phyloP scores from a whole-genome alignment of 352 stramenopile species.

The Elongisporangium anandrum region DNA sequence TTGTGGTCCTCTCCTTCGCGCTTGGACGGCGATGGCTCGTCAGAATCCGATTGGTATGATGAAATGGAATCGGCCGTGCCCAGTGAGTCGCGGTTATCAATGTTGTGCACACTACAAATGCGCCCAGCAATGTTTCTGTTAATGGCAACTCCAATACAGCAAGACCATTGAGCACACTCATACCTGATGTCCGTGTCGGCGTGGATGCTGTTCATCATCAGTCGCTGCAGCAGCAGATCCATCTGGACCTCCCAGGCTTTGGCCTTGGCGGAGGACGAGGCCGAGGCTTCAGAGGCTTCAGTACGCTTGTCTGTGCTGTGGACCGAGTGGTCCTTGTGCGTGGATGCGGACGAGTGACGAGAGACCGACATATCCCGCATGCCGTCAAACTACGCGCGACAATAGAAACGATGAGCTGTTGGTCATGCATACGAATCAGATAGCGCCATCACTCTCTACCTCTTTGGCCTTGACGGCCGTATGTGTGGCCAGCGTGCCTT shows the following conservation, averaged over 20 bases:
- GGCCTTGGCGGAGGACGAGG: slow-evolving; percentile 16
- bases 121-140: too few species aligned
- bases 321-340: not conserved
- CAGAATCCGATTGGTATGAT: slow-evolving; percentile 36
- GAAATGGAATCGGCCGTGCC: slow-evolving; percentile 23
- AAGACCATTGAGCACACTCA: not conserved
- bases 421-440: too few species aligned
- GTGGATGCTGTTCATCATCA: slow-evolving; percentile 84
- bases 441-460: too few species aligned
- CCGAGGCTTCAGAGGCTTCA: slow-evolving; percentile 2
- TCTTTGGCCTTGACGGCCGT: slow-evolving; percentile 52
- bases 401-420: too few species aligned
- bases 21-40: slow-evolving; percentile 9
- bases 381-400: not conserved
- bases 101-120: slow-evolving; percentile 61
- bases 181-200: slow-evolving; percentile 69
- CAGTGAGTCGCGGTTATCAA: slow-evolving; percentile 56
- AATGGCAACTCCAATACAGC: not conserved
- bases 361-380: not conserved
- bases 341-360: slow-evolving; percentile 1
- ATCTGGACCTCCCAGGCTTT: slow-evolving; percentile 85
- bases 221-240: slow-evolving; percentile 76
- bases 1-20: slow-evolving; percentile 1
- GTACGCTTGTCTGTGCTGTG: not conserved
- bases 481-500: slow-evolving; percentile 74